phyloP scores from a whole-genome alignment of 441 rosid genomes.

The Syzygium malaccense region DNA sequence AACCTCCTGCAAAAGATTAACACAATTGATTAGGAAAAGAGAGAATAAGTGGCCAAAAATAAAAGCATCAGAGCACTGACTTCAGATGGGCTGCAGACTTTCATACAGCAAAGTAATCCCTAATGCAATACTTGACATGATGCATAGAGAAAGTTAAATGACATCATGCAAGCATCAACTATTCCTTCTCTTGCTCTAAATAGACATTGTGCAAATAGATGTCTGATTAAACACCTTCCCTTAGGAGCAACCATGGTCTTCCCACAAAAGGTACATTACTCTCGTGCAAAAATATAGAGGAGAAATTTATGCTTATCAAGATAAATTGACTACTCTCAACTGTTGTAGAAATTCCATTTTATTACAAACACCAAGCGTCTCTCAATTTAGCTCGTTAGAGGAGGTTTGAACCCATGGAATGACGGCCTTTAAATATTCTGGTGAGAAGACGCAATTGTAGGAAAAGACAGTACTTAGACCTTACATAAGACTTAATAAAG shows the following conservation, averaged over 20 bases:
- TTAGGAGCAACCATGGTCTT: background rate
- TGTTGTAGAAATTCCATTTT: background rate
- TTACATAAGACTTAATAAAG: background rate
- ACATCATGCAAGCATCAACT: background rate
- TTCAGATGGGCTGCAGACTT: background rate
- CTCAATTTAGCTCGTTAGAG: background rate
- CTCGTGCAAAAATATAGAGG: background rate
- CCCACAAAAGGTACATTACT: background rate
- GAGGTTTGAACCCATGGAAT: background rate
- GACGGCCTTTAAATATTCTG: background rate
- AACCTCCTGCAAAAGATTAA: conserved; percentile 42
- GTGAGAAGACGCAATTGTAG: background rate
- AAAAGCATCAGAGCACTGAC: background rate
- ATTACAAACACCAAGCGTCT: background rate
- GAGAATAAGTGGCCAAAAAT: background rate
- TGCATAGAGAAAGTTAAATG: background rate
- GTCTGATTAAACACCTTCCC: background rate
- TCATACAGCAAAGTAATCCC: background rate
- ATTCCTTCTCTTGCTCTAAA: background rate
- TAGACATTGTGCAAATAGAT: background rate
- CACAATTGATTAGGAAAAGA: background rate
- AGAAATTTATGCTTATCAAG: background rate
- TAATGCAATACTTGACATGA: background rate
- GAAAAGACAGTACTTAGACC: background rate
- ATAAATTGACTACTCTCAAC: background rate